Evolutionary conservation across 2,329 filamentous ascomycete genomes (phyloP).

Genomic region (Diplodia mutila): DNA sequence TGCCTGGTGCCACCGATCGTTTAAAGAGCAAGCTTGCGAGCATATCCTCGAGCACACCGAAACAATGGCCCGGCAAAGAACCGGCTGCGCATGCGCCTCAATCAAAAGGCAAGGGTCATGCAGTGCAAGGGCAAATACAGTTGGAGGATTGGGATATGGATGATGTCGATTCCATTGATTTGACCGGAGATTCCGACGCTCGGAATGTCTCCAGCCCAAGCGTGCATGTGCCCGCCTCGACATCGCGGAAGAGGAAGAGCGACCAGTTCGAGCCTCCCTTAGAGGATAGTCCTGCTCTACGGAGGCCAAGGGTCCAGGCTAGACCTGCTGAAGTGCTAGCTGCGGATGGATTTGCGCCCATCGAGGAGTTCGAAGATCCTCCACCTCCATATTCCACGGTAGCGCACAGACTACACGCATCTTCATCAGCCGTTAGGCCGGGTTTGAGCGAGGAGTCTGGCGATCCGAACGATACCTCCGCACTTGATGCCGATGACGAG

Average conservation of each 20-base stretch:
- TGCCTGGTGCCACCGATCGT: not conserved
- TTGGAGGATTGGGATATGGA: slow-evolving; percentile 9
- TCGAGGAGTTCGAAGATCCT: slow-evolving; percentile 30
- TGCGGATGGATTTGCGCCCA: slow-evolving; percentile 26
- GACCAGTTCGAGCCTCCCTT: slow-evolving; percentile 45
- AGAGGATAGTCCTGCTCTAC: slow-evolving; percentile 1
- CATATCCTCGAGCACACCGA: not conserved
- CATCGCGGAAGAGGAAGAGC: slow-evolving; percentile 51
- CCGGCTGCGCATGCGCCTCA: not conserved
- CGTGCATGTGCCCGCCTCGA: slow-evolving; percentile 27
- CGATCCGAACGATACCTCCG: not conserved
- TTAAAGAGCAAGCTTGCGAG: slow-evolving; percentile 2
- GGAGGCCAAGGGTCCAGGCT: not conserved
- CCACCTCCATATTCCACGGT: slow-evolving; percentile 51
- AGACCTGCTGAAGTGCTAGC: not conserved
- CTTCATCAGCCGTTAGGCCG: no score
- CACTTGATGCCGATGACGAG: slow-evolving; percentile 5
- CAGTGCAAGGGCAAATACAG: not conserved
- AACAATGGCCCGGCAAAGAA: not conserved
- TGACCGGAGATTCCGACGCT: slow-evolving; percentile 37
- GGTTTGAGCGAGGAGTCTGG: not conserved
- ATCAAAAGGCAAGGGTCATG: not conserved
- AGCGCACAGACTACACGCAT: slow-evolving; percentile 30
- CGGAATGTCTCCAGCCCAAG: slow-evolving; percentile 31
- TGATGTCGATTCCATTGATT: slow-evolving; percentile 39